phyloP scores from a whole-genome alignment of 2,329 filamentous ascomycete genomes.

The Trichophyton schoenleinii region DNA sequence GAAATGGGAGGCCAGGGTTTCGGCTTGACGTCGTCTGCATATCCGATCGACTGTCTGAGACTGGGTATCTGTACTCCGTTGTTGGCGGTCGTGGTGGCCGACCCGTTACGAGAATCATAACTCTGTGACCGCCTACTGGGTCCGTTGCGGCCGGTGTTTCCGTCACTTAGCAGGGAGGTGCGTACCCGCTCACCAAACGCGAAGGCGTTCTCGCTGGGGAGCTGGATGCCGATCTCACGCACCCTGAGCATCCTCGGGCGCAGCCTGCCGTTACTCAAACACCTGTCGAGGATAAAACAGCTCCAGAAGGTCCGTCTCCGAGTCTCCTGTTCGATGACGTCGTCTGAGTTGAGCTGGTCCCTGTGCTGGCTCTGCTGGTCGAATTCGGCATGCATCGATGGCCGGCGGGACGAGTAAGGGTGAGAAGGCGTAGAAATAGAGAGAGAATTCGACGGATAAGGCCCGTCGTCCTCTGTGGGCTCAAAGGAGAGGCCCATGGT shows the following conservation, averaged over 20 bases:
- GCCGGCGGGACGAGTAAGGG: constrained; percentile 16
- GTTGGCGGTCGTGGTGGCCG: not conserved
- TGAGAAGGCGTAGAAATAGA: constrained; percentile 10
- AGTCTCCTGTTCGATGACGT: constrained; percentile 42
- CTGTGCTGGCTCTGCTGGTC: constrained; percentile 28
- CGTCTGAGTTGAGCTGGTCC: constrained; percentile 29
- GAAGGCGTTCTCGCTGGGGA: constrained; percentile 46
- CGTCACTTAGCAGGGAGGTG: constrained; percentile 38
- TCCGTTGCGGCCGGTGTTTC: constrained; percentile 14
- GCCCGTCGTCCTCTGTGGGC: constrained; percentile 30
- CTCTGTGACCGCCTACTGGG: constrained; percentile 25
- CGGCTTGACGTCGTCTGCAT: constrained; percentile 26
- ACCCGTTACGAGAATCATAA: constrained; percentile 27
- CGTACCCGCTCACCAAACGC: constrained; percentile 43
- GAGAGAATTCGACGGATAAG: constrained; percentile 12
- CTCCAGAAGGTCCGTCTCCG: constrained; percentile 46
- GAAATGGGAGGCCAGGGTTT: constrained; percentile 28
- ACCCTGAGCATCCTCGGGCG: constrained; percentile 42
- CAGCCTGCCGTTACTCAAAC: constrained; percentile 43
- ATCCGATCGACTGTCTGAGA: constrained; percentile 29
- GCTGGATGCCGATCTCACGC: constrained; percentile 40
- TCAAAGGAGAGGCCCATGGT: constrained; percentile 36
- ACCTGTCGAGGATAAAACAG: constrained; percentile 46
- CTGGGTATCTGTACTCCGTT: constrained; percentile 28
- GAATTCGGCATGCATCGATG: not conserved